Conservation (phyloP, 495 filamentous ascomycete genomes). For the Aspergillus campestris region DNA sequence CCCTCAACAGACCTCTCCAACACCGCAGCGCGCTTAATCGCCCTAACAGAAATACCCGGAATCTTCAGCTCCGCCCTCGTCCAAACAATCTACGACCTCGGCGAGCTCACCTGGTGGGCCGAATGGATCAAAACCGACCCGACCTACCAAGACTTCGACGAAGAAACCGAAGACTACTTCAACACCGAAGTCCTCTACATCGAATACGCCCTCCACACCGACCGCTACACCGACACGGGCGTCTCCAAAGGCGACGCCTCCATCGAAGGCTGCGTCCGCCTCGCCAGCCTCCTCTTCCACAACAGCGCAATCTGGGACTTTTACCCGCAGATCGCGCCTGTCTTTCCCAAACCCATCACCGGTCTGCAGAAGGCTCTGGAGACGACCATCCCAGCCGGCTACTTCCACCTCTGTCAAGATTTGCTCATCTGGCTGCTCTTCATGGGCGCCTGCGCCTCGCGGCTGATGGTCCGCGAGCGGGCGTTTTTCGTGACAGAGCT, state of each 20-base stretch:
- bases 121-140: constrained; percentile 33
- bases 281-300: constrained; percentile 38
- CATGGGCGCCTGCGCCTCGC: constrained; percentile 30
- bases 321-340: constrained; percentile 32
- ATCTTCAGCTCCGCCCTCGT: constrained; percentile 29
- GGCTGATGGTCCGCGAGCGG: constrained; percentile 17
- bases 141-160: constrained; percentile 27
- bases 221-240: constrained; percentile 52
- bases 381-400: constrained; percentile 25
- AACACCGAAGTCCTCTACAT: constrained; percentile 38
- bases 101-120: constrained; percentile 34
- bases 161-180: constrained; percentile 38
- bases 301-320: constrained; percentile 41
- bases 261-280: constrained; percentile 36
- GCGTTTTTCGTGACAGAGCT: constrained; percentile 32
- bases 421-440: constrained; percentile 37
- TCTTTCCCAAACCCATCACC: constrained; percentile 33
- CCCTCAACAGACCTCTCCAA: constrained; percentile 27
- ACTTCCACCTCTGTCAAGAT: constrained; percentile 30
- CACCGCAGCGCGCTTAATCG: constrained; percentile 28
- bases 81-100: constrained; percentile 30
- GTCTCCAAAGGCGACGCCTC: constrained; percentile 47
- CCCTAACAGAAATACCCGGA: constrained; percentile 31
- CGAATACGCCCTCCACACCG: constrained; percentile 34
- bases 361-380: constrained; percentile 31